Base-by-base conservation (phyloP, 805 yeast species). In the Debaryomyces prosopidis region DNA sequence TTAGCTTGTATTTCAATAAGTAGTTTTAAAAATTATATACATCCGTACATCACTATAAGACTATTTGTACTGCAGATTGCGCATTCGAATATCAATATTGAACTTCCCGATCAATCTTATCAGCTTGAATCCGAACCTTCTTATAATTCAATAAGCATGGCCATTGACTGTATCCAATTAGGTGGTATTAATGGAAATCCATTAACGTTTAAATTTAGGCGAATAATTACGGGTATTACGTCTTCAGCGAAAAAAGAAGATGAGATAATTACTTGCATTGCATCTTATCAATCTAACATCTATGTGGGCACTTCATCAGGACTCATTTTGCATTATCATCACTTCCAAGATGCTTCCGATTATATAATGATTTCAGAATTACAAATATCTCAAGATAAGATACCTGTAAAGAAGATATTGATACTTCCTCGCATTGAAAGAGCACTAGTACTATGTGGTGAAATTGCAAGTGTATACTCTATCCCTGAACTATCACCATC, bases 401-500 rank as follows among this genome's bases (percentile, higher is more conserved):
- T 40, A 4, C 48, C 60, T 2, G 51, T 71, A 5, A 34, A 35
- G 7, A 61, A 62, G 47, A 52, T 71, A 27, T 41, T 69, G 4
- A 46, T 62, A 4, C 46, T 70, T 28, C 53, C 59, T 0, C 57
- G 52, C 8, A 57, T 63, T 3, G 57, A 58, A 15, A 45, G 66
- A 39, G 59, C 56, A 4, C 53, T 71, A 36, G 54, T 64, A 1
- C 40, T 68, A 5, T 48, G 61, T 35, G 66, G 63, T n/a, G 53
- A 58, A 5, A 57, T 54, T 3, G 58, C 62, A 19, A 53, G 58
- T 15, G 51, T 64, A 7, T 65, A 54, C 46, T 53, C 66, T 0
- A 47, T 69, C 16, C 77, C 77, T 5, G 77, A 72, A 47, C 53
- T 72, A 10, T 55, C 69, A 6, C 73, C 75, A 1, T 55, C 62